Conservation (phyloP, 2,329 filamentous ascomycete species). For the Drechslerella stenobrocha region DNA sequence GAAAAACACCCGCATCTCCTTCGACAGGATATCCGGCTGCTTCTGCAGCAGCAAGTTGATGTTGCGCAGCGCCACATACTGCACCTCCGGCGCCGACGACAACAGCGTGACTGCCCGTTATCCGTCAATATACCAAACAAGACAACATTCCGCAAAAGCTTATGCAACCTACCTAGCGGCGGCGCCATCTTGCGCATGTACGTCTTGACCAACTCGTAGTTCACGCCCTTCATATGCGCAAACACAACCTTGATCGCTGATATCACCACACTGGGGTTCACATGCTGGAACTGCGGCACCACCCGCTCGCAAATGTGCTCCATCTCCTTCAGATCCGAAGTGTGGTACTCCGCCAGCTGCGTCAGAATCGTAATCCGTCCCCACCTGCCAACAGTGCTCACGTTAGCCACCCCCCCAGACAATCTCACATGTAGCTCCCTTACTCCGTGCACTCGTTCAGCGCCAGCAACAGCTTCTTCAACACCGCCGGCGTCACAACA, state of each 20-base stretch:
- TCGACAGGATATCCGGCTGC: conserved; percentile 93
- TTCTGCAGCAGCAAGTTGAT: conserved; percentile 95
- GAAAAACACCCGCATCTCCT: conserved; percentile 97
- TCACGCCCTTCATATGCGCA: conserved; percentile 86
- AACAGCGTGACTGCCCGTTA: conserved; percentile 91
- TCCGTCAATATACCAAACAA: no score
- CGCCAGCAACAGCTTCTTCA: conserved; percentile 96
- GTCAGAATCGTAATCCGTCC: conserved; percentile 90
- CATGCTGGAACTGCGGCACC: conserved; percentile 95
- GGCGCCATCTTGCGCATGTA: conserved; percentile 99
- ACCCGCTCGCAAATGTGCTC: conserved; percentile 98
- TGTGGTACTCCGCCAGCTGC: conserved; percentile 83
- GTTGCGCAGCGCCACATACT: conserved; percentile 94
- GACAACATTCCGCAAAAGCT: background rate
- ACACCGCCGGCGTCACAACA: conserved; percentile 74
- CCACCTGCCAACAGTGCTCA: conserved; percentile 63
- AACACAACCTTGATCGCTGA: conserved; percentile 99
- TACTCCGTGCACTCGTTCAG: conserved; percentile 92
- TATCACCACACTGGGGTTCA: conserved; percentile 93
- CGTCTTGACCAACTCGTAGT: conserved; percentile 73
- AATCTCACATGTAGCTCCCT: background rate
- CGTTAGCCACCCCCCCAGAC: conserved; percentile 15
- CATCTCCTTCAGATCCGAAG: conserved; percentile 87
- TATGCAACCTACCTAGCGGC: conserved; percentile 69
- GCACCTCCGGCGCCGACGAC: conserved; percentile 92